Conservation (phyloP, 192 early-diverging fungal species). For the Linnemannia elongata region DNA sequence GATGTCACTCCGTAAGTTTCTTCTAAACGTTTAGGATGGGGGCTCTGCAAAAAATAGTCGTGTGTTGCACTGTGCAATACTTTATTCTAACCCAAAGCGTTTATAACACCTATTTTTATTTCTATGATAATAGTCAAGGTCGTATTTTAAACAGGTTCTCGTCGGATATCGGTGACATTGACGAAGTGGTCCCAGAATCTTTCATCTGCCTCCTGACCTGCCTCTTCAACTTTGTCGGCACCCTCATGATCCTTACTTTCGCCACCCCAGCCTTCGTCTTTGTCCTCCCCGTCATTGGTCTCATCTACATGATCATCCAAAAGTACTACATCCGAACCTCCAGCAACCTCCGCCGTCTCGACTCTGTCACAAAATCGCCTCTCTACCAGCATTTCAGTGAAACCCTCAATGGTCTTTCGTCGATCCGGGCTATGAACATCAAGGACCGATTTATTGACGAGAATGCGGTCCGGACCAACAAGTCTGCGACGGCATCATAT, state of each 20-base stretch:
- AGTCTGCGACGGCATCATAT: slow-evolving; percentile 59
- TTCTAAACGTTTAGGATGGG: not conserved
- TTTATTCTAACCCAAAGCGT: not conserved
- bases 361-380: slow-evolving; percentile 74
- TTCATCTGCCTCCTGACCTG: slow-evolving; percentile 57
- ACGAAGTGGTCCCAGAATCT: slow-evolving; percentile 68
- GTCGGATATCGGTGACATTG: slow-evolving; percentile 85
- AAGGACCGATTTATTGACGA: slow-evolving; percentile 70
- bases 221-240: slow-evolving; percentile 67
- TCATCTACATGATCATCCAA: slow-evolving; percentile 70
- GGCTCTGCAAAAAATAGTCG: not conserved
- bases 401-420: slow-evolving; percentile 79
- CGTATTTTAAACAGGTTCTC: slow-evolving; percentile 86
- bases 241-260: slow-evolving; percentile 65
- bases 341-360: slow-evolving; percentile 89
- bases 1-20: slow-evolving; percentile 69
- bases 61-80: not conserved
- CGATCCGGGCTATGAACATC: slow-evolving; percentile 85
- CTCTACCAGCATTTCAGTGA: slow-evolving; percentile 79
- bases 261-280: slow-evolving; percentile 79
- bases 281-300: slow-evolving; percentile 63
- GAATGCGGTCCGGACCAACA: slow-evolving; percentile 62
- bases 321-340: slow-evolving; percentile 79
- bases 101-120: not conserved
- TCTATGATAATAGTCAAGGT: slow-evolving; percentile 22